Conservation (phyloP, 805 yeast genomes). For the Kodamaea hsintzibuensis region DNA sequence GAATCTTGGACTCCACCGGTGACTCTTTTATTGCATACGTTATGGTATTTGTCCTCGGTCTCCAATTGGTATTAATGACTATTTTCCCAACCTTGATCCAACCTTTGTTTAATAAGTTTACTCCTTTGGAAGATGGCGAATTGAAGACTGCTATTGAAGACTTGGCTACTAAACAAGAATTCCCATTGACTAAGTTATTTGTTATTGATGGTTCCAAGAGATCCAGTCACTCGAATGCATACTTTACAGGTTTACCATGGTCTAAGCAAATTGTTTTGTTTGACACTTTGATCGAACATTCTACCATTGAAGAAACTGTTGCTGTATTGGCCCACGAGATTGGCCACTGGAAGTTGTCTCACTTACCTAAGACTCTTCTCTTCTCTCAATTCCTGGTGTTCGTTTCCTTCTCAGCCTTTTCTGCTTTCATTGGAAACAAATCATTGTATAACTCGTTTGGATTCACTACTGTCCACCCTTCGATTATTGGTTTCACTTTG, state of each 20-base stretch:
- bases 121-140: slow-evolving; percentile 89
- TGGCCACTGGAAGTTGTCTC: slow-evolving; percentile 96
- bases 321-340: slow-evolving; percentile 98
- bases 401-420: slow-evolving; percentile 67
- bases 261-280: slow-evolving; percentile 91
- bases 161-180: slow-evolving; percentile 70
- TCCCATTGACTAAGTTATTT: slow-evolving; percentile 83
- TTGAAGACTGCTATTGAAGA: slow-evolving; percentile 78
- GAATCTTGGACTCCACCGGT: slow-evolving; percentile 78
- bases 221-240: slow-evolving; percentile 95
- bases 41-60: slow-evolving; percentile 65
- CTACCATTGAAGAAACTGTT: slow-evolving; percentile 75
- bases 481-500: slow-evolving; percentile 76
- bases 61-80: slow-evolving; percentile 74
- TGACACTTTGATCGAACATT: slow-evolving; percentile 85
- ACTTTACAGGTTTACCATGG: slow-evolving; percentile 96
- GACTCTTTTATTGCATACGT: slow-evolving; percentile 79
- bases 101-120: slow-evolving; percentile 89
- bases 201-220: slow-evolving; percentile 97
- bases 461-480: slow-evolving; percentile 63
- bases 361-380: slow-evolving; percentile 73
- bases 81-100: slow-evolving; percentile 82
- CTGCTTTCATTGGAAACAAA: slow-evolving; percentile 75
- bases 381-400: slow-evolving; percentile 66
- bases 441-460: slow-evolving; percentile 82